Evolutionary conservation across 345 rosid species (phyloP), one percentile per base, ranked within the genome.

Genomic region (Populus nigra): DNA sequence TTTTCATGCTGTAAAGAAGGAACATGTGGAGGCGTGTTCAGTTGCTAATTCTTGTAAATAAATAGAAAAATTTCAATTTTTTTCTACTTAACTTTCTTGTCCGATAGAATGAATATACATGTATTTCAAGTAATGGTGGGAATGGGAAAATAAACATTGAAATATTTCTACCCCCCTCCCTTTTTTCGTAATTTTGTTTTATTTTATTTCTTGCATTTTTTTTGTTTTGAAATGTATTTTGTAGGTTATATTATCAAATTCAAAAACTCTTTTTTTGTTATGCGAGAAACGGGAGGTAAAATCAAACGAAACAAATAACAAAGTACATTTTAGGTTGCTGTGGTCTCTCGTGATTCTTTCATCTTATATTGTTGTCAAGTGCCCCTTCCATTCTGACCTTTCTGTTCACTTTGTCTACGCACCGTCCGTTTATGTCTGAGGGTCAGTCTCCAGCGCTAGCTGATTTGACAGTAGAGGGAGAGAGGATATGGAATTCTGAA

Each of bases 11-110:
- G 76, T 76, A 66, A 68, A 59, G 76, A 27, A 65, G 71, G 68
- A n/a, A 72, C 74, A 8, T 27, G 33, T 49, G 71, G 77, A 74
- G 74, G 72, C 31, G 66, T 77, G 68, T 77, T 67, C 73, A 65
- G 85, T 77, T 77, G 85, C 85, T 73, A 75, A 76, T 61, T 62
- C 66, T 74, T 87, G 90, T 87, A 87, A 59, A 86, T 86, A 86
- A 73, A 79, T 87, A 87, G 89, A 76, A 79, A 73, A 59, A 74
- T 73, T 78, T 70, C 73, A 47, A 16, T 69, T 61, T 67, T 77
- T 53, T 71, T 20, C 35, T 31, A 22, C 70, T 5, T 23, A 7
- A 3, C 8, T 18, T 23, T 47, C 38, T 66, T 77, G 74, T 73
- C 73, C 23, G 36, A 55, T 73, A 80, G 78, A 63, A 71, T 49